phyloP scores from a whole-genome alignment of 331 rosid genomes.

The Quercus lobata region DNA sequence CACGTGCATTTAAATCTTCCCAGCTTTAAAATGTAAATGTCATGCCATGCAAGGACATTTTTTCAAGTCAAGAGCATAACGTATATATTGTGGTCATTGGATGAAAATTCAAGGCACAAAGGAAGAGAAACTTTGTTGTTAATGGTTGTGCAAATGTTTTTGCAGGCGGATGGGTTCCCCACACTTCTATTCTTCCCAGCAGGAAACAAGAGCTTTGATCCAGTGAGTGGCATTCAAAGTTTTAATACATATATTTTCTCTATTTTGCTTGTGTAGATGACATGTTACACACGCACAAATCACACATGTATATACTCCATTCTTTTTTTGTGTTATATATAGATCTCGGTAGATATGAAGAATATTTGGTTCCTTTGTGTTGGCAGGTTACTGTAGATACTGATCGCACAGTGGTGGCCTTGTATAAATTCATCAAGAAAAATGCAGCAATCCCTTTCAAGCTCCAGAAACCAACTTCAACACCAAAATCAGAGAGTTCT shows the following conservation, averaged over 20 bases:
- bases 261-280: neutral
- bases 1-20: neutral
- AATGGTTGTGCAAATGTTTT: neutral
- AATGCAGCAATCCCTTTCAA: conserved; percentile 94
- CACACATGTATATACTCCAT: neutral
- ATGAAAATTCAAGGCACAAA: neutral
- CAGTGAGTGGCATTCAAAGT: conserved; percentile 32
- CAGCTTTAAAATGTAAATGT: neutral
- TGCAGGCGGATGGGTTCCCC: conserved; percentile 67
- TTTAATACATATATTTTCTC: neutral
- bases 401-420: conserved; percentile 94
- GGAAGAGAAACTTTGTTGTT: neutral
- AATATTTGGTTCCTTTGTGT: conserved; percentile 21
- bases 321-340: neutral
- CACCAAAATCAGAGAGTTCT: conserved; percentile 40
- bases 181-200: conserved; percentile 65
- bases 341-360: neutral
- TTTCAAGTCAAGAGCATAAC: too few species aligned
- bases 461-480: conserved; percentile 78
- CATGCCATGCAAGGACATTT: too few species aligned
- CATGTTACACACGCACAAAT: too few species aligned
- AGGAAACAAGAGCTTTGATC: conserved; percentile 68
- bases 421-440: conserved; percentile 87
- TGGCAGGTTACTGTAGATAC: conserved; percentile 77
- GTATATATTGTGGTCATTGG: neutral